Evolutionary conservation across 768 basidiomycete genomes (phyloP).

Genomic region (Psilocybe tampanensis): DNA sequence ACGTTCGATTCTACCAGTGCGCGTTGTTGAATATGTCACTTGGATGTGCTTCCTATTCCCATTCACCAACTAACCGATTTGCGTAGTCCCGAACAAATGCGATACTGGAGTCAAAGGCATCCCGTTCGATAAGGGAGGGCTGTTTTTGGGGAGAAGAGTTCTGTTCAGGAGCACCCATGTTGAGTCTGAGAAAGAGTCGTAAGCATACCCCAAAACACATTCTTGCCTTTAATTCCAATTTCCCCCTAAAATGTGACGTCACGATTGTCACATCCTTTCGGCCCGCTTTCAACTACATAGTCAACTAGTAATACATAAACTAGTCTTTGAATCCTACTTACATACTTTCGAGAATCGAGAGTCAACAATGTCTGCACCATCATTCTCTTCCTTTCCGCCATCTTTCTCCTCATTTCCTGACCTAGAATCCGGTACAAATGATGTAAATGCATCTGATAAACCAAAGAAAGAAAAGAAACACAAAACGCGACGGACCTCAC

Average conservation of each 20-base stretch:
- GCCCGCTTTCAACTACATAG: background rate
- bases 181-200: background rate
- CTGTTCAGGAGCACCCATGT: conserved; percentile 10
- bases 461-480: conserved; percentile 16
- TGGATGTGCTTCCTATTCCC: too few species aligned
- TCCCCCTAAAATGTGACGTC: too few species aligned
- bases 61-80: conserved; percentile 15
- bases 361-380: conserved; percentile 40
- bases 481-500: conserved; percentile 21
- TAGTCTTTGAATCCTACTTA: background rate
- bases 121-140: background rate
- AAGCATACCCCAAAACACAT: background rate
- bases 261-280: background rate
- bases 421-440: conserved; percentile 31
- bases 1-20: conserved; percentile 23
- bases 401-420: conserved; percentile 76
- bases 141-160: conserved; percentile 3
- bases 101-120: conserved; percentile 14
- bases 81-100: conserved; percentile 18
- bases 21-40: background rate
- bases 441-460: conserved; percentile 6
- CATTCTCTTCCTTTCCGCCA: conserved; percentile 64
- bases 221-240: too few species aligned
- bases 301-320: too few species aligned
- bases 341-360: background rate